phyloP scores from a whole-genome alignment of 2,329 filamentous ascomycete genomes.

The Exophiala dermatitidis region DNA sequence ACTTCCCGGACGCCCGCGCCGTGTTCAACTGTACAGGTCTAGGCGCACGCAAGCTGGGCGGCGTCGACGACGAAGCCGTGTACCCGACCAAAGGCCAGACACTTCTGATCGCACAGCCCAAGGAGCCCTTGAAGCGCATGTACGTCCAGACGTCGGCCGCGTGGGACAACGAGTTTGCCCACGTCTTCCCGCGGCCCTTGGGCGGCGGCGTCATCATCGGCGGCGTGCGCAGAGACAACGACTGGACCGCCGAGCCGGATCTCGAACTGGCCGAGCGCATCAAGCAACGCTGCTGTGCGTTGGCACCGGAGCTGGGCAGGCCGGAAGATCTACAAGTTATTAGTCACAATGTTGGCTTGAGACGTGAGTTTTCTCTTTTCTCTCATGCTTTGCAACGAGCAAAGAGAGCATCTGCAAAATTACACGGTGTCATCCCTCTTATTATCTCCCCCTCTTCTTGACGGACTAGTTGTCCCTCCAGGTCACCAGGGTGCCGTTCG shows the following conservation, averaged over 20 bases:
- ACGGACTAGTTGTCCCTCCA: neutral
- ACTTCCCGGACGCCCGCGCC: slow-evolving; percentile 50
- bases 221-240: slow-evolving; percentile 70
- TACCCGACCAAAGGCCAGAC: slow-evolving; percentile 74
- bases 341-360: slow-evolving; percentile 71
- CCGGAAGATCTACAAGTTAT: slow-evolving; percentile 68
- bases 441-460: neutral
- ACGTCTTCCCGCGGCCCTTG: slow-evolving; percentile 69
- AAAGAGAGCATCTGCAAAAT: too few species aligned
- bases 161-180: slow-evolving; percentile 66
- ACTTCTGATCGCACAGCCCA: slow-evolving; percentile 61
- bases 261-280: slow-evolving; percentile 72
- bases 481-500: too few species aligned
- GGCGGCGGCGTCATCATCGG: slow-evolving; percentile 75
- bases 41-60: slow-evolving; percentile 64
- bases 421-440: neutral
- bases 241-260: slow-evolving; percentile 72
- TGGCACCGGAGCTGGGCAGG: slow-evolving; percentile 59
- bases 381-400: neutral
- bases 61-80: slow-evolving; percentile 67
- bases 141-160: slow-evolving; percentile 56
- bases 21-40: slow-evolving; percentile 82
- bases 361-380: slow-evolving; percentile 38
- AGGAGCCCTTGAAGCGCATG: slow-evolving; percentile 64
- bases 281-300: slow-evolving; percentile 63